phyloP scores from a whole-genome alignment of 2,329 filamentous ascomycete genomes.

The Sclerotinia nivalis region DNA sequence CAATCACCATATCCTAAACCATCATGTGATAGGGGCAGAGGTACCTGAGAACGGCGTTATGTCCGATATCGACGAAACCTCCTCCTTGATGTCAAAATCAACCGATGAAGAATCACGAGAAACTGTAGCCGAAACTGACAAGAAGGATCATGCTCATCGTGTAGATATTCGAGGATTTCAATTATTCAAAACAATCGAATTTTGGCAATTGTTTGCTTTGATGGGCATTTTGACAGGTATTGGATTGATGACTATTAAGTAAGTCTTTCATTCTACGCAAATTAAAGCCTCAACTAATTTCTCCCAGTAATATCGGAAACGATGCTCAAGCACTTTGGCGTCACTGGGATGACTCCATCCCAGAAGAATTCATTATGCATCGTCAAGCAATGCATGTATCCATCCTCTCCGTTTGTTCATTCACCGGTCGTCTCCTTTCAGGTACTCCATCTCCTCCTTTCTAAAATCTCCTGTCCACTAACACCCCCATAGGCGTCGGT shows the following conservation, averaged over 20 bases:
- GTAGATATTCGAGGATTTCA: slow-evolving; percentile 87
- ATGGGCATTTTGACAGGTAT: slow-evolving; percentile 91
- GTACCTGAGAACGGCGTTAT: slow-evolving; percentile 34
- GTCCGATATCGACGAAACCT: slow-evolving; percentile 67
- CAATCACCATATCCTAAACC: slow-evolving; percentile 39
- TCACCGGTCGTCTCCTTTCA: slow-evolving; percentile 72
- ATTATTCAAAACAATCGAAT: slow-evolving; percentile 71
- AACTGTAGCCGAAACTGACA: slow-evolving; percentile 51
- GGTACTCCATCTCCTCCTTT: slow-evolving; percentile 16
- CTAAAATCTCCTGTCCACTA: slow-evolving; percentile 39
- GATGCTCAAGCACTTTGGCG: slow-evolving; percentile 85
- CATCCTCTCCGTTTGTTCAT: slow-evolving; percentile 86
- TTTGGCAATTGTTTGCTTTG: slow-evolving; percentile 87
- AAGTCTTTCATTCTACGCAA: slow-evolving; percentile 45
- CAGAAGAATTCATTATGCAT: slow-evolving; percentile 72
- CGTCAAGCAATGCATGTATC: slow-evolving; percentile 91
- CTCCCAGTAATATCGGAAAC: slow-evolving; percentile 84
- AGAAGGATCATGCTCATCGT: slow-evolving; percentile 73
- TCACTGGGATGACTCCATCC: slow-evolving; percentile 73
- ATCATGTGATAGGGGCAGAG: slow-evolving; percentile 37
- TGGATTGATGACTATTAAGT: slow-evolving; percentile 99
- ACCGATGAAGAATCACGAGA: slow-evolving; percentile 48
- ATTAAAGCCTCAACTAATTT: not conserved
- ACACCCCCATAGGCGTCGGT: slow-evolving; percentile 62
- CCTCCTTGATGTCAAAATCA: slow-evolving; percentile 70